Evolutionary conservation across 148 eudicot species (phyloP), one percentile per base, ranked within the genome.

Genomic region (Salicornia ramosissima): DNA sequence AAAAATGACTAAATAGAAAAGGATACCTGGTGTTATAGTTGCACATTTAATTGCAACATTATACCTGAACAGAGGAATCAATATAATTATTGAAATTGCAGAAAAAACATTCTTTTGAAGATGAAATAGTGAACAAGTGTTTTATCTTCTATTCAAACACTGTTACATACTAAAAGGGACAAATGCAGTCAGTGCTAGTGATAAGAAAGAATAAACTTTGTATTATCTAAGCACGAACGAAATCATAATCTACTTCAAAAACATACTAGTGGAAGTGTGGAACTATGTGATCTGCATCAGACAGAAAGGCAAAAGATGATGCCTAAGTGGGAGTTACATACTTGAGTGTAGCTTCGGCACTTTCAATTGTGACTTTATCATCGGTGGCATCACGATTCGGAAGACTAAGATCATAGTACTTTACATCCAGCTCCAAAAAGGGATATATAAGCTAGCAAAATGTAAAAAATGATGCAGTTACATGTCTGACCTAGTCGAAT

Each of bases 41-140:
- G 97, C 97, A 81, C 97, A 92, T 80, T 92, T 92, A 54, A 92
- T 89, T 19, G 93, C 96, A 49, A 92, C 96, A 55, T 92, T 92
- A 80, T 92, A 92, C 93, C 97, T 89, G 74, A 77, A 69, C 47
- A 39, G 16, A 39, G 28, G 5, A 62, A 62, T 34, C 65, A 61
- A 36, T n/a, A 61, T 4, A 39, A n/a, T n/a, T n/a, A n/a, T n/a
- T n/a, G n/a, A n/a, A n/a, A n/a, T n/a, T n/a, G n/a, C n/a, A n/a
- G n/a, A n/a, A n/a, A n/a, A n/a, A n/a, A n/a, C n/a, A 19, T 14
- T 60, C 31, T 7, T 57, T 22, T 31, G 10, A 54, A 65, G 45
- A 42, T 42, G 45, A 42, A 9, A 11, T 42, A 14, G 5, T 42
- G 45, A 42, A 42, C 45, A 8, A 42, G 13, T n/a, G n/a, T n/a